Evolutionary conservation across 2,329 filamentous ascomycete genomes (phyloP), one percentile per base, ranked within the genome.

Genomic region (Talaromyces marneffei): DNA sequence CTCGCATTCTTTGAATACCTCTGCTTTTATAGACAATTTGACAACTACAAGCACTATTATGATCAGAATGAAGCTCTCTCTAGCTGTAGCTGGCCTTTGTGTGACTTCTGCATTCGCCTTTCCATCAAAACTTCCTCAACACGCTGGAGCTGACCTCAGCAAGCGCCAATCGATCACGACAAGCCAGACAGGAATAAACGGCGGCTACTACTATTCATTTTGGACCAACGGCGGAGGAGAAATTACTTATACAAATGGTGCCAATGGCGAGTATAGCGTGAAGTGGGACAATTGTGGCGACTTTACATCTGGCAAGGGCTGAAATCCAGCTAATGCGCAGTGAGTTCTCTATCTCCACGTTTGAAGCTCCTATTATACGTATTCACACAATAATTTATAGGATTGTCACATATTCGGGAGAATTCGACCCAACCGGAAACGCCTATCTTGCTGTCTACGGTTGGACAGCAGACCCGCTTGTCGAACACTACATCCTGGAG

Each of bases 281-380:
- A 67, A 65, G 25, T 84, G 82, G 82, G 68, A 64, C 46, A 74
- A 75, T 52, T 72, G 70, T 25, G 82, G 81, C 31, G 83, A 85
- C 75, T 80, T 84, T 50, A 82, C 84, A 33, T 81, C 76, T 62
- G 84, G 83, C 33, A 85, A 85, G 72, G 83, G 84, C 40, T 85
- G 83, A 82, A 79, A 79, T 60, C 78, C 82, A 18, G 83, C 83
- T n/a, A 77, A 70, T 62, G 71, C 75, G 31, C 75, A 80, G 81
- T 84, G 77, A 62, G 73, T 63, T 10, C 18, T 10, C 14, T 46
- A 27, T n/a, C 6, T n/a, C 10, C 10, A 1, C 3, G 14, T n/a
- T 48, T 14, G 14, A 27, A 29, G 42, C 14, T n/a, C n/a, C n/a
- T n/a, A 48, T 10, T n/a, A 3, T 48, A 48, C 25, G 9, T 48